Base-by-base conservation (phyloP, 257 asterid species). In the Jaltomata sinuosa region DNA sequence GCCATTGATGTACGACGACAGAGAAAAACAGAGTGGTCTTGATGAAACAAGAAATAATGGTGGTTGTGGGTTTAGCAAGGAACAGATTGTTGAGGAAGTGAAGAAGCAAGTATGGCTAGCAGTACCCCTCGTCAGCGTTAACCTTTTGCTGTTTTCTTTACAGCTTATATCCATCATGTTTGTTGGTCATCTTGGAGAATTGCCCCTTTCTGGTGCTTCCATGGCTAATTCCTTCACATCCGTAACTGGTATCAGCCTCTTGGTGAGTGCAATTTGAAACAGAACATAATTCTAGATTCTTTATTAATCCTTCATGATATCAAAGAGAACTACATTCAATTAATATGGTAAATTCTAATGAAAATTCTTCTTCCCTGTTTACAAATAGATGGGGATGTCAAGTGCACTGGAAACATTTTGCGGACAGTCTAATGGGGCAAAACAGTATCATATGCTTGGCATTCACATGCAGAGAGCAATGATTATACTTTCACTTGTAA, bases 401-500 rank as follows among this genome's bases (percentile, higher is more conserved):
- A 94, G 99, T 88, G 99, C 98, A 36, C 65, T 95, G 76, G 99
- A 95, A 87, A 95, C 99, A 4, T 85, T 95, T 29, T 95, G 97
- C 36, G 99, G 98, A 2, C 99, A 95, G 79, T 88, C 96, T 2
- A 89, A 89, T 77, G 98, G 97, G 86, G 98, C 97, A 32, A 93
- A 91, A 88, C 97, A 93, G 81, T 91, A 94, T 79, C 98, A 90
- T 68, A 90, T 94, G 97, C 88, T 95, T 0, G 99, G 99, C 11
- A 91, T 95, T 50, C 95, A 94, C 83, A 89, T 90, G 94, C 98
- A 94, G 89, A 88, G 99, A 85, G 98, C 98, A 55, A 91, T 90
- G 92, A 18, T 93, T 7, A 90, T 93, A 50, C 91, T 92, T 42
- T 34, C 90, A 32, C 89, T 95, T 1, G 93, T 92, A 1, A 84